Conservation (phyloP, 257 asterid genomes). For the Lithospermum erythrorhizon region DNA sequence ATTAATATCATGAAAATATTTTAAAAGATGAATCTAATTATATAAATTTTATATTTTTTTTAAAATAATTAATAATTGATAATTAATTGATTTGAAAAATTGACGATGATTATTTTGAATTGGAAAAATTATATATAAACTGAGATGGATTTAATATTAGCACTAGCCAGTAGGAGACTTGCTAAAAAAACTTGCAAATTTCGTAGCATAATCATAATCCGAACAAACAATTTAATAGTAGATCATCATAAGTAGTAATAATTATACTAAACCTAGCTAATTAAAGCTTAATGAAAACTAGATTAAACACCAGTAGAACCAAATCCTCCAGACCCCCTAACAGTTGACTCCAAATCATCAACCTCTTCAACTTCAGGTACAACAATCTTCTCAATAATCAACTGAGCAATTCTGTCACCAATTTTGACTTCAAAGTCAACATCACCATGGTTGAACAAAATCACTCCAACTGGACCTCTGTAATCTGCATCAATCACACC, state of each 20-base stretch:
- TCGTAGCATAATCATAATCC: not conserved
- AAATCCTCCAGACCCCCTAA: slow-evolving; percentile 29
- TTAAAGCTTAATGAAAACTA: not conserved
- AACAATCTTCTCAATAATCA: slow-evolving; percentile 26
- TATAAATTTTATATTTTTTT: too few species aligned
- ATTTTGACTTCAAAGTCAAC: slow-evolving; percentile 31
- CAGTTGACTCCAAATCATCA: slow-evolving; percentile 29
- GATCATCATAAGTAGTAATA: not conserved
- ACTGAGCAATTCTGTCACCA: slow-evolving; percentile 37
- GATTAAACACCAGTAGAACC: slow-evolving; percentile 36
- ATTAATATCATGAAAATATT: too few species aligned
- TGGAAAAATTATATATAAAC: too few species aligned
- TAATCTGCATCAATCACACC: slow-evolving; percentile 89
- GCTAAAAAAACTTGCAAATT: too few species aligned
- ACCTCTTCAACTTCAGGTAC: slow-evolving; percentile 30
- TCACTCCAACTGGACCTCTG: slow-evolving; percentile 36
- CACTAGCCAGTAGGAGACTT: too few species aligned
- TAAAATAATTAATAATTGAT: too few species aligned
- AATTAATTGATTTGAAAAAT: too few species aligned
- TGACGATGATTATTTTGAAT: too few species aligned
- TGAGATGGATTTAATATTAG: too few species aligned
- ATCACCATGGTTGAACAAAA: slow-evolving; percentile 32
- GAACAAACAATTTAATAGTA: not conserved
- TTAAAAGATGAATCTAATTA: too few species aligned
- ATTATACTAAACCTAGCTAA: not conserved